A percentile compares a stretch with the other conserved stretches of the same genome.
These are phyloP conservation scores for Amphibolis antarctica DNA, from an alignment of 106 monocot genomes.

Conservation along the genomic window DNA sequence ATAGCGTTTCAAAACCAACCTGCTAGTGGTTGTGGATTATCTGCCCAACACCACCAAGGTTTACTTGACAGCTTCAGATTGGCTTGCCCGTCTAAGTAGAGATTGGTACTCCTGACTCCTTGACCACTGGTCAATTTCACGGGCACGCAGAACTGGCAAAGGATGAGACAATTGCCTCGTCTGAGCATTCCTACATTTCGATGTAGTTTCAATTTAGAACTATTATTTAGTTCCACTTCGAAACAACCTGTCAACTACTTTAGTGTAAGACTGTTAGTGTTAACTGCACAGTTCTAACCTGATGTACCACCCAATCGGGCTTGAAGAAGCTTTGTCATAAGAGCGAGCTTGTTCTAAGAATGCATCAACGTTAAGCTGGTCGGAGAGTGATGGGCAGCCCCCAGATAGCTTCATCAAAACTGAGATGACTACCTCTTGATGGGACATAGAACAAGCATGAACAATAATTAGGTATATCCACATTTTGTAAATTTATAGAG, in stretches of 20 bases:
- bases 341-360: slow-evolving; percentile 97
- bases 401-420: slow-evolving; percentile 96
- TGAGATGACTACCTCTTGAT: slow-evolving; percentile 91
- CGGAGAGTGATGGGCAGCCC: slow-evolving; percentile 81
- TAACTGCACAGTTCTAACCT: slow-evolving; percentile 24
- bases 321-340: slow-evolving; percentile 92
- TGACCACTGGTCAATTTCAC: slow-evolving; percentile 90
- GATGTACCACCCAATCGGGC: slow-evolving; percentile 89
- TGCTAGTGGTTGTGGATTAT: background rate
- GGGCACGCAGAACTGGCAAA: slow-evolving; percentile 76
- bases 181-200: slow-evolving; percentile 74
- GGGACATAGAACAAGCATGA: slow-evolving; percentile 9
- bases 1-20: no score
- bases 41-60: background rate
- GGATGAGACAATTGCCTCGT: slow-evolving; percentile 86
- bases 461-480: background rate
- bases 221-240: no score
- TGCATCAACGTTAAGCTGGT: slow-evolving; percentile 89
- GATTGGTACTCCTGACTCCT: slow-evolving; percentile 60
- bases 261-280: background rate
- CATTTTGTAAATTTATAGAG: background rate
- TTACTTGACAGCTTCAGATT: background rate
- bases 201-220: background rate
- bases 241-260: background rate
- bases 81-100: slow-evolving; percentile 36